These are phyloP conservation scores for Neonectria ditissima DNA, from an alignment of 2,329 filamentous ascomycete species.

Conservation along the genomic window DNA sequence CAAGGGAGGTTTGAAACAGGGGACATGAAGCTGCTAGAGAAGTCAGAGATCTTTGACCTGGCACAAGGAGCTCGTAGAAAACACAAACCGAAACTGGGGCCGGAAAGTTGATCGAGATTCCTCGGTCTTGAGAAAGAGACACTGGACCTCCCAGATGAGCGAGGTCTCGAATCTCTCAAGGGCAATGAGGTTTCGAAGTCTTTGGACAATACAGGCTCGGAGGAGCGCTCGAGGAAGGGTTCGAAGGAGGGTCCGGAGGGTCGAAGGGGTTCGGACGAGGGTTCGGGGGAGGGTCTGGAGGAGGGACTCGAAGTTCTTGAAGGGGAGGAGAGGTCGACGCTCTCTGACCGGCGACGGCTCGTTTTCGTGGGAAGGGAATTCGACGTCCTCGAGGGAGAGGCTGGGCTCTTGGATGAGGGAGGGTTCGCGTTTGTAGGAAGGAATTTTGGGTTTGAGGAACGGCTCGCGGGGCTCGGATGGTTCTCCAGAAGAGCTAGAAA, in stretches of 20 bases:
- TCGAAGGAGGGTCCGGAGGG: too few species aligned
- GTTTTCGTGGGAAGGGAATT: neutral
- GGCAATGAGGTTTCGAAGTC: neutral
- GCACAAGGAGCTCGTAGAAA: neutral
- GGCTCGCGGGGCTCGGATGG: neutral
- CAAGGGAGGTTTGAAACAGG: neutral
- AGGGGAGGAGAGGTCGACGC: neutral
- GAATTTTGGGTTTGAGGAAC: neutral
- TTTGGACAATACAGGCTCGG: too few species aligned
- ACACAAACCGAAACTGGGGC: neutral
- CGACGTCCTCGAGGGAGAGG: neutral
- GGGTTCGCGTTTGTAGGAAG: neutral
- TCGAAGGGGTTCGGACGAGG: neutral
- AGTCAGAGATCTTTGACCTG: neutral
- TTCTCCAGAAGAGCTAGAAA: neutral
- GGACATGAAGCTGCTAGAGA: neutral
- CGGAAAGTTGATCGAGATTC: neutral
- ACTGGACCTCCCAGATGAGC: too few species aligned
- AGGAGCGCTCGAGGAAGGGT: neutral
- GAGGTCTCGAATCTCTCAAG: too few species aligned
- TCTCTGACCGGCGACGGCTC: neutral
- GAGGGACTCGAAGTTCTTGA: neutral
- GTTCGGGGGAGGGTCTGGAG: neutral
- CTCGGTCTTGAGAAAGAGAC: too few species aligned
- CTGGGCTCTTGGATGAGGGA: neutral